phyloP scores from a whole-genome alignment of 2,329 filamentous ascomycete genomes.

The Acephala macrosclerotiorum region DNA sequence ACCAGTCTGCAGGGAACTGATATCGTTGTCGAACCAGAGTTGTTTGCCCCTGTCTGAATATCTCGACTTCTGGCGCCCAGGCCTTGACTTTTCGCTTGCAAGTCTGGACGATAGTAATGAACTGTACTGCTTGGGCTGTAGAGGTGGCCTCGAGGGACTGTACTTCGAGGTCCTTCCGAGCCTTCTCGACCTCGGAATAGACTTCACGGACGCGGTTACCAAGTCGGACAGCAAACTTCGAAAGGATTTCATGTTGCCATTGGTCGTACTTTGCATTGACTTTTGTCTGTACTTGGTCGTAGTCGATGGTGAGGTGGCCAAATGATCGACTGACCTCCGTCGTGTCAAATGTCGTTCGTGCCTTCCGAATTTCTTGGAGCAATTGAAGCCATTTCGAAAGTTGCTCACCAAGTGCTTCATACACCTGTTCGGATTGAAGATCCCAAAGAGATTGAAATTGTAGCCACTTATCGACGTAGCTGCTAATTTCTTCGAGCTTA shows the following conservation, averaged over 20 bases:
- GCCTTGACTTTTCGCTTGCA: constrained; percentile 92
- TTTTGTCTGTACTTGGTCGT: constrained; percentile 97
- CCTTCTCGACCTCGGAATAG: constrained; percentile 89
- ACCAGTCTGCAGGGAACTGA: constrained; percentile 92
- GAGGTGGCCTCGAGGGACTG: constrained; percentile 94
- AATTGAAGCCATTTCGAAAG: constrained; percentile 92
- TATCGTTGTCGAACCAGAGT: constrained; percentile 91
- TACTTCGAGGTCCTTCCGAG: constrained; percentile 86
- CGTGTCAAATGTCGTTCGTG: constrained; percentile 94
- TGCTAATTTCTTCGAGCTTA: constrained; percentile 79
- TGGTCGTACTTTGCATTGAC: constrained; percentile 99
- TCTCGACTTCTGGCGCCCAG: constrained; percentile 95
- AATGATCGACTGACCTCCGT: constrained; percentile 93
- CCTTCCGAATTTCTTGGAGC: constrained; percentile 96
- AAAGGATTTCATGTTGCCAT: constrained; percentile 97
- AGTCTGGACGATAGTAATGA: constrained; percentile 97
- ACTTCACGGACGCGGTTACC: constrained; percentile 92
- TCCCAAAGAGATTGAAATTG: constrained; percentile 99
- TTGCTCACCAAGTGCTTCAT: constrained; percentile 89
- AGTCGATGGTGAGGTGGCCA: constrained; percentile 94
- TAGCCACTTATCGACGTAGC: constrained; percentile 96
- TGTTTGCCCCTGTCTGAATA: constrained; percentile 94
- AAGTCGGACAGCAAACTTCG: constrained; percentile 90
- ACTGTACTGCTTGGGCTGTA: constrained; percentile 95
- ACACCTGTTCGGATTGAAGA: constrained; percentile 93